phyloP scores from a whole-genome alignment of 1,284 basidiomycete species.

The Takashimella koratensis region DNA sequence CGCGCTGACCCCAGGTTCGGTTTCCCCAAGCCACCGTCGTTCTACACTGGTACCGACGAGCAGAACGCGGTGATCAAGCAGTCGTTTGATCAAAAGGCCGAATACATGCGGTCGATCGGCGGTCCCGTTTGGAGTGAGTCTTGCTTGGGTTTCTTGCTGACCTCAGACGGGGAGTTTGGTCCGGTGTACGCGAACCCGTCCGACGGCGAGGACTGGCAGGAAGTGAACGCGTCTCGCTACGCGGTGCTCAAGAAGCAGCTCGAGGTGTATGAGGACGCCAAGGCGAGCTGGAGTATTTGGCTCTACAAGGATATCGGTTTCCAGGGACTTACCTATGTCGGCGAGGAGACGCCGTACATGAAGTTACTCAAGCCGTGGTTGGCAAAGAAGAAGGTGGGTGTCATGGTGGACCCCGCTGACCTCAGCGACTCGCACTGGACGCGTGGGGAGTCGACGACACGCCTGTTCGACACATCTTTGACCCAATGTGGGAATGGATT shows the following conservation, averaged over 20 bases:
- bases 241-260: conserved; percentile 5
- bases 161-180: conserved; percentile 4
- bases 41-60: conserved; percentile 47
- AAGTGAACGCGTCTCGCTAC: conserved; percentile 3
- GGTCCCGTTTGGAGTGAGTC: conserved; percentile 21
- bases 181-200: conserved; percentile 1
- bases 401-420: not conserved
- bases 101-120: conserved; percentile 20
- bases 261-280: conserved; percentile 1
- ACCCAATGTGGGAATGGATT: conserved; percentile 59
- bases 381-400: conserved; percentile 2
- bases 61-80: conserved; percentile 53
- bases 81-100: conserved; percentile 59
- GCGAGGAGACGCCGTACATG: conserved; percentile 59
- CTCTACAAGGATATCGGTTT: conserved; percentile 7
- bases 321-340: conserved; percentile 54
- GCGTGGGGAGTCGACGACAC: conserved; percentile 56
- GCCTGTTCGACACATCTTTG: conserved; percentile 57
- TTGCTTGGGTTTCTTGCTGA: not conserved
- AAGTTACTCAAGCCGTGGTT: conserved; percentile 1
- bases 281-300: conserved; percentile 4
- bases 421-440: conserved; percentile 59
- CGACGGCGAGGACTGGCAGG: conserved; percentile 2
- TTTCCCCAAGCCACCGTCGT: conserved; percentile 63
- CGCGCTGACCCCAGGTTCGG: conserved; percentile 53